Evolutionary conservation across 805 yeast species (phyloP), one percentile per base, ranked within the genome.

Genomic region (Candida multigemmis): DNA sequence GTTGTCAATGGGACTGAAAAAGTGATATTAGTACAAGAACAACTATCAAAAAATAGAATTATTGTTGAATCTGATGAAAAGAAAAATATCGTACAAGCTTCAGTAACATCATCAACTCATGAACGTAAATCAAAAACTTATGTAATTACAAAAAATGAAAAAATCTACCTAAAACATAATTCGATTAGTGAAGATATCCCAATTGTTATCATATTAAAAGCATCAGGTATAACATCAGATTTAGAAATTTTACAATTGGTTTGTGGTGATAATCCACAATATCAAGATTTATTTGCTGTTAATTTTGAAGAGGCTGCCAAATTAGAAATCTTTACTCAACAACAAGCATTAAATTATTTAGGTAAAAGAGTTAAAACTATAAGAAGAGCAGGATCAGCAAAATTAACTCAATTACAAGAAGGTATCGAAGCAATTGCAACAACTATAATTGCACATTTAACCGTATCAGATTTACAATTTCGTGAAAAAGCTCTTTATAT

Each of bases 1-100:
- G 83, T 89, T 47, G 96, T 89, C 26, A 89, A 89, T 49, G 98
- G 98, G 52, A 91, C 98, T 0, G 98, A 91, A 45, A 91, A 91
- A 52, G 98, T 91, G 23, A 91, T 91, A 37, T 68, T 91, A 40
- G 93, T 91, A 22, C 98, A 91, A 56, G 98, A 91, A 56, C 98
- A 91, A 65, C 66, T 91, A 50, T 79, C 94, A 26, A 91, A 91
- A 59, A 91, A 91, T 57, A 83, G 98, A 70, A 91, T 91, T 48
- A 86, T 91, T 46, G 98, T 91, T 9, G 99, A 91, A 55, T 91
- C 96, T 2, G 99, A 91, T 50, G 94, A 83, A 37, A 84, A 86
- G 56, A 91, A 93, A 53, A 79, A 77, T 4, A 77, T 91, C 13
- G 96, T 87, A 12, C 98, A 91, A 56, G 96, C 98, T 1, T 84